These are phyloP conservation scores for Sparassis latifolia DNA, from an alignment of 1,284 basidiomycete species.

Conservation along the genomic window DNA sequence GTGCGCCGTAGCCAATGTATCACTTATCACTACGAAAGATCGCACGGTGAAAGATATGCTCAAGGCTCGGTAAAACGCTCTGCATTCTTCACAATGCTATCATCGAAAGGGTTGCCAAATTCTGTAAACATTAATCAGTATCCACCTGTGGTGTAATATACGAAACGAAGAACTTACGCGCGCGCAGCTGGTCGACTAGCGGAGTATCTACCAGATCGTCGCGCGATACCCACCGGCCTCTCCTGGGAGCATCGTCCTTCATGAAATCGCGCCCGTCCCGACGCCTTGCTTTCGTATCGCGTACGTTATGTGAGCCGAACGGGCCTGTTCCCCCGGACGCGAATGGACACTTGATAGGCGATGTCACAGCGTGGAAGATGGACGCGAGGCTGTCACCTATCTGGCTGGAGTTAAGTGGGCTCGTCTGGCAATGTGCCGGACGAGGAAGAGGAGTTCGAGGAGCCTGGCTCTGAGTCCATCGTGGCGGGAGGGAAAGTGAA, in stretches of 20 bases:
- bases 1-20: too few relatives aligned
- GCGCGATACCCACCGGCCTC: slow-evolving; percentile 18
- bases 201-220: slow-evolving; percentile 36
- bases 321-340: slow-evolving; percentile 7
- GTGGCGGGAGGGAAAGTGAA: slow-evolving; percentile 1
- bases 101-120: slow-evolving; percentile 44
- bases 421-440: slow-evolving; percentile 11
- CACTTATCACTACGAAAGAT: too few relatives aligned
- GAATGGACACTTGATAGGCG: slow-evolving; percentile 23
- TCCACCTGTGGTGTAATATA: neutral
- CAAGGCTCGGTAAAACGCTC: too few relatives aligned
- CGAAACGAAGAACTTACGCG: slow-evolving; percentile 23
- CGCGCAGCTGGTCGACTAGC: slow-evolving; percentile 33
- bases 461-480: slow-evolving; percentile 25
- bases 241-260: slow-evolving; percentile 7
- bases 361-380: too few relatives aligned
- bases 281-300: slow-evolving; percentile 35
- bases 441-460: slow-evolving; percentile 20
- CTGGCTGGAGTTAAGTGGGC: neutral
- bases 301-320: slow-evolving; percentile 12
- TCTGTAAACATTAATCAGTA: slow-evolving; percentile 19
- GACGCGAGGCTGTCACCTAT: neutral
- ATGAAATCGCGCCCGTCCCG: slow-evolving; percentile 28
- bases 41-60: too few relatives aligned
- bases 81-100: slow-evolving; percentile 27